phyloP scores from a whole-genome alignment of 768 basidiomycete genomes.

The Lactifluus rugatus region DNA sequence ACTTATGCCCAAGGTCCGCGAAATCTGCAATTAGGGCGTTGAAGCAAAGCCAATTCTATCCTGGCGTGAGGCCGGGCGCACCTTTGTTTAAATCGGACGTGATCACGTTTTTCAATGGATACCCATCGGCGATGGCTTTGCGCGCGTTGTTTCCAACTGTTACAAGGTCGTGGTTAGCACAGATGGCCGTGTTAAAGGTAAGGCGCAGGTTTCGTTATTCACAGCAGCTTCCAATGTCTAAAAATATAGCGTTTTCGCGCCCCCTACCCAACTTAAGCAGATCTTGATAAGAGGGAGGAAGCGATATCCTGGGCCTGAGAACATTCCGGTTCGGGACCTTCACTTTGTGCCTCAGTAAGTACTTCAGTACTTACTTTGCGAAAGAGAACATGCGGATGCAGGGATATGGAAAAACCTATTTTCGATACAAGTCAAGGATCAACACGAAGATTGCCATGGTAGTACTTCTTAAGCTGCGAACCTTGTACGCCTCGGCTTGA shows the following conservation, averaged over 20 bases:
- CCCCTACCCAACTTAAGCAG: constrained; percentile 27
- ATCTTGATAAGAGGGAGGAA: neutral
- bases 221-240: constrained; percentile 42
- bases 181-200: neutral
- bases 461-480: constrained; percentile 1
- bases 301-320: constrained; percentile 1
- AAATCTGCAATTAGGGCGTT: constrained; percentile 32
- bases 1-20: constrained; percentile 52
- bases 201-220: constrained; percentile 7
- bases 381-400: constrained; percentile 3
- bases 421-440: neutral
- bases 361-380: neutral
- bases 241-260: constrained; percentile 29
- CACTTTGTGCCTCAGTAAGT: neutral
- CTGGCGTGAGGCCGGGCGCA: constrained; percentile 13
- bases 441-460: neutral
- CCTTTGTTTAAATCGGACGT: constrained; percentile 32
- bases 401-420: neutral
- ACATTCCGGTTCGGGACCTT: neutral
- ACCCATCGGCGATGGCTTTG: constrained; percentile 35
- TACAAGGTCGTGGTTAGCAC: neutral
- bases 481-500: constrained; percentile 26
- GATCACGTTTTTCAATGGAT: constrained; percentile 31
- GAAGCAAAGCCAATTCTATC: neutral
- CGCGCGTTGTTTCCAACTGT: constrained; percentile 36